Evolutionary conservation across 169 alveolate species (phyloP).

Genomic region (Amoebophrya sp.): DNA sequence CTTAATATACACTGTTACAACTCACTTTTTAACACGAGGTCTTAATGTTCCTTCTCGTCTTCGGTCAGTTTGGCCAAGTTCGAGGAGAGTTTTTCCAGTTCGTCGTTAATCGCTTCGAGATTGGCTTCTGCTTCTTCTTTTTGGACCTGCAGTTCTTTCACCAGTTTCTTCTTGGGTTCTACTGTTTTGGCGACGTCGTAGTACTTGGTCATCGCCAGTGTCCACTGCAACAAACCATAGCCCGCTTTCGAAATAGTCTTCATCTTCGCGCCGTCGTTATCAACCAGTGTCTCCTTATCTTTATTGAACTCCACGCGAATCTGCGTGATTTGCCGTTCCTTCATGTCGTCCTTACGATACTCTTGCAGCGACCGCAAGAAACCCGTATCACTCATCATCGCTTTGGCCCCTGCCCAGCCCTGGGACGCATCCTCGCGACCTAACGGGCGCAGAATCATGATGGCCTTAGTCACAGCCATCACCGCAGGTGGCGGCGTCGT

Average conservation of each 20-base stretch:
- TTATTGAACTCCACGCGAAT: slow-evolving; percentile 64
- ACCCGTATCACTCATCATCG: slow-evolving; percentile 67
- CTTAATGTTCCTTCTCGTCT: slow-evolving; percentile 69
- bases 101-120: slow-evolving; percentile 68
- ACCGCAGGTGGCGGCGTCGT: slow-evolving; percentile 75
- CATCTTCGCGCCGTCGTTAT: slow-evolving; percentile 65
- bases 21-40: too few species aligned
- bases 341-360: slow-evolving; percentile 62
- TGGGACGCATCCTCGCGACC: slow-evolving; percentile 65
- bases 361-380: slow-evolving; percentile 60
- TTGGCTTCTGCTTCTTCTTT: slow-evolving; percentile 73
- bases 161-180: slow-evolving; percentile 76
- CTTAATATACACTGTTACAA: too few species aligned
- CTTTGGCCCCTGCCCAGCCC: slow-evolving; percentile 79
- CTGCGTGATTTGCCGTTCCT: slow-evolving; percentile 62
- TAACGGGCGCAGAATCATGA: slow-evolving; percentile 67
- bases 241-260: slow-evolving; percentile 75
- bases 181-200: slow-evolving; percentile 78
- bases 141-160: slow-evolving; percentile 69
- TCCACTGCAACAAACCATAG: slow-evolving; percentile 75
- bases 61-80: slow-evolving; percentile 67
- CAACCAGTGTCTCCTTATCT: slow-evolving; percentile 61
- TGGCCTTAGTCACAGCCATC: slow-evolving; percentile 63
- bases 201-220: slow-evolving; percentile 68
- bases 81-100: slow-evolving; percentile 60